Percentiles rank a stretch among this genome's conserved stretches.
Conservation (phyloP, 2,329 filamentous ascomycete genomes). For the Epichloe amarillans region DNA sequence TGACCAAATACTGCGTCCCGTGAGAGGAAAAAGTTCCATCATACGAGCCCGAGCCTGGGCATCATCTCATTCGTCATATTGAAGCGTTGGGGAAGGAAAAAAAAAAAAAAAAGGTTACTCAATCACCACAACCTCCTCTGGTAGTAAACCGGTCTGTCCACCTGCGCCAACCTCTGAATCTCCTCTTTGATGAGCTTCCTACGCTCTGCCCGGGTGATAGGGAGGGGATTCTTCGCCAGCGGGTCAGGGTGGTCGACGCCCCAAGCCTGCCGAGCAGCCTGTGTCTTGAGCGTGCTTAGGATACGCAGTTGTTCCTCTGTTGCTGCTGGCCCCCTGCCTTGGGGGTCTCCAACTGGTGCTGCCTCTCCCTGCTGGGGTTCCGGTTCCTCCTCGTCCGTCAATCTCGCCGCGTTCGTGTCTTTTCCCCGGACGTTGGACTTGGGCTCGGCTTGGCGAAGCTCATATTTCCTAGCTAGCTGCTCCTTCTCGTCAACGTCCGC, state of each 20-base stretch:
- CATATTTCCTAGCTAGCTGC: slow-evolving; percentile 6
- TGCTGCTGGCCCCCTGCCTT: slow-evolving; percentile 7
- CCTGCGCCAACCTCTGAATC: slow-evolving; percentile 33
- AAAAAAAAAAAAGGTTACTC: too few relatives aligned
- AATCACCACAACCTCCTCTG: slow-evolving; percentile 41
- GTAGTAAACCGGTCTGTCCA: slow-evolving; percentile 35
- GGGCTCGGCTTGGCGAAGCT: slow-evolving; percentile 14
- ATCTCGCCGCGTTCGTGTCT: neutral
- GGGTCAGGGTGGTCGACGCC: slow-evolving; percentile 23
- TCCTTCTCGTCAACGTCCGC: slow-evolving; percentile 16
- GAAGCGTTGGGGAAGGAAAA: too few relatives aligned
- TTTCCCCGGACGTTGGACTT: neutral
- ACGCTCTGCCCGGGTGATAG: slow-evolving; percentile 38
- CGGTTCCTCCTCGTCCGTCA: neutral
- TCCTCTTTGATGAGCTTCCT: slow-evolving; percentile 46
- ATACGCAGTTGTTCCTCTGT: slow-evolving; percentile 18
- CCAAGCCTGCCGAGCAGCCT: slow-evolving; percentile 20
- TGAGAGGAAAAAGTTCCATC: too few relatives aligned
- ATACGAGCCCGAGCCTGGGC: too few relatives aligned
- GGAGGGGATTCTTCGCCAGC: slow-evolving; percentile 27
- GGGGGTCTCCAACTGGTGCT: slow-evolving; percentile 5
- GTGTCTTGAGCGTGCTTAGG: slow-evolving; percentile 18
- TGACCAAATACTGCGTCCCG: too few relatives aligned
- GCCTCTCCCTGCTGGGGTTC: neutral
- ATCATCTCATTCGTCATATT: neutral